These are phyloP conservation scores for Solanum phureja DNA, from an alignment of 257 asterid species.

Conservation along the genomic window DNA sequence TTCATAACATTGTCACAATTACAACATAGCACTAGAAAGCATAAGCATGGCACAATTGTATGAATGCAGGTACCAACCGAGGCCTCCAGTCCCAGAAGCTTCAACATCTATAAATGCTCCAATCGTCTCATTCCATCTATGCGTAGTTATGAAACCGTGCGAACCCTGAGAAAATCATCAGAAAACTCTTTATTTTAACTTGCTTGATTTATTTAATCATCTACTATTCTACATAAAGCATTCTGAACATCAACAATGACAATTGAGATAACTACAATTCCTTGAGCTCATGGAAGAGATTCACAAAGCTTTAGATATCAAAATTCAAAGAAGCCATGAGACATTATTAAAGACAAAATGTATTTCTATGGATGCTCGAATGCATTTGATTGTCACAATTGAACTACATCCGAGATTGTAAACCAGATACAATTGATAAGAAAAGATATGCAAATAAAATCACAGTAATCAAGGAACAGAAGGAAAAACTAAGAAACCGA, in stretches of 20 bases:
- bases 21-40: neutral
- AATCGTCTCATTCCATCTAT: conserved; percentile 83
- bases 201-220: neutral
- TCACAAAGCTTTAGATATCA: neutral
- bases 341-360: neutral
- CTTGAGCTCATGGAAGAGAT: neutral
- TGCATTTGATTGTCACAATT: neutral
- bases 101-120: conserved; percentile 85
- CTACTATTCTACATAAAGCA: neutral
- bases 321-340: neutral
- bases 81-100: conserved; percentile 98
- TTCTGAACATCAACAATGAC: neutral
- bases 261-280: neutral
- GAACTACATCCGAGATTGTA: neutral
- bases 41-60: conserved; percentile 3
- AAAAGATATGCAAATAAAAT: neutral
- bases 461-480: neutral
- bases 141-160: conserved; percentile 93
- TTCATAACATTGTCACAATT: conserved; percentile 1
- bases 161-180: conserved; percentile 56
- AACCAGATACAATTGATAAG: neutral
- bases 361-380: neutral
- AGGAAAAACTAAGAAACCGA: neutral
- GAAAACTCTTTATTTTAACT: neutral
- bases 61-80: conserved; percentile 37